Percentiles rank a stretch among this genome's conserved stretches.
Evolutionary conservation across 768 basidiomycete genomes (phyloP).

Genomic region (Cystobasidium tubakii): DNA sequence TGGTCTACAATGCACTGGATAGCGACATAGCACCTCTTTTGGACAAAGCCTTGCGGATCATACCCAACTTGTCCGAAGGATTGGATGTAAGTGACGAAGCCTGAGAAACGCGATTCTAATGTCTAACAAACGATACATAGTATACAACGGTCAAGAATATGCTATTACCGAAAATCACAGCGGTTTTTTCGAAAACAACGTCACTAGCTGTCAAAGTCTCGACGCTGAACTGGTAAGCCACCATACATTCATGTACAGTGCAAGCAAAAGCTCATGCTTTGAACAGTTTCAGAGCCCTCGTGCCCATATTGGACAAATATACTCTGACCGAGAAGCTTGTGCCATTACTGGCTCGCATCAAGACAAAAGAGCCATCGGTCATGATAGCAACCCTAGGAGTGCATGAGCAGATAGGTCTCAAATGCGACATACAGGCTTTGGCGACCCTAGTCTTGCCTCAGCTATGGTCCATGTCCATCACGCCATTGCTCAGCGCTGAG

Average conservation of each 20-base stretch:
- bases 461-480: constrained; percentile 95
- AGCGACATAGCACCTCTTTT: constrained; percentile 89
- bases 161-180: constrained; percentile 55
- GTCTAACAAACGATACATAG: constrained; percentile 50
- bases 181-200: constrained; percentile 83
- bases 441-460: constrained; percentile 82
- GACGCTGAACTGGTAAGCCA: constrained; percentile 26
- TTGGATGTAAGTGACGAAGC: constrained; percentile 20
- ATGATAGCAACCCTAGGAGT: constrained; percentile 58
- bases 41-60: constrained; percentile 74
- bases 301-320: constrained; percentile 76
- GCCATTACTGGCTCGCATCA: constrained; percentile 84
- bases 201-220: constrained; percentile 79
- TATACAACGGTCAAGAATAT: constrained; percentile 77
- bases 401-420: constrained; percentile 45
- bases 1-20: constrained; percentile 92
- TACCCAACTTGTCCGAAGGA: constrained; percentile 71
- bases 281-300: constrained; percentile 73
- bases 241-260: neutral
- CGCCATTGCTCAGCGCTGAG: constrained; percentile 50
- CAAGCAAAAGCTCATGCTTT: neutral
- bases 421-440: constrained; percentile 49
- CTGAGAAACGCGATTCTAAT: neutral
- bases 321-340: constrained; percentile 93
- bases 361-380: constrained; percentile 91